Evolutionary conservation across 2,329 filamentous ascomycete species (phyloP).

Genomic region (Alternaria tenuissima): DNA sequence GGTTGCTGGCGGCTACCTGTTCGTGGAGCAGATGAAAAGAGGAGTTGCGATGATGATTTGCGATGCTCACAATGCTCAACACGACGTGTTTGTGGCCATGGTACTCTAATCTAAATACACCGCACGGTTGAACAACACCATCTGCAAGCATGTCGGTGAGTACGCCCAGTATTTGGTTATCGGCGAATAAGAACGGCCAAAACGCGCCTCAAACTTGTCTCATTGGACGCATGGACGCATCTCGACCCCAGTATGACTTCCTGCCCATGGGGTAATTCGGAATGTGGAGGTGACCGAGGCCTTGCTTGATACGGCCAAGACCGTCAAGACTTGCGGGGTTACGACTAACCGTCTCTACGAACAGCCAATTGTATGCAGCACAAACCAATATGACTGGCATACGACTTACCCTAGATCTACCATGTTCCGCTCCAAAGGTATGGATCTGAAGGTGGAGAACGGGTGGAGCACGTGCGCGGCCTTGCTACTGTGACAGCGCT

Average conservation of each 20-base stretch:
- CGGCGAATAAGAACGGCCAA: not conserved
- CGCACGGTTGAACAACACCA: not conserved
- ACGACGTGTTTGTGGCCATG: not conserved
- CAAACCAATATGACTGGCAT: not conserved
- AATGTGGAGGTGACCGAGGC: constrained; percentile 22
- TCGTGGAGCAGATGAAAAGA: not conserved
- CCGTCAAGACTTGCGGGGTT: constrained; percentile 11
- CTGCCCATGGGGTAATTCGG: constrained; percentile 25
- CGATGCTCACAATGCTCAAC: not conserved
- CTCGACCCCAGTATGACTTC: constrained; percentile 8
- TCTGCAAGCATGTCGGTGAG: not conserved
- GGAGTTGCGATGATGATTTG: not conserved
- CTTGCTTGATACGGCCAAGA: constrained; percentile 6
- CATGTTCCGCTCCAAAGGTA: not conserved
- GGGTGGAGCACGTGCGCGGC: not conserved
- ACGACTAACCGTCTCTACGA: not conserved
- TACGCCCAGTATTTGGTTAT: not conserved
- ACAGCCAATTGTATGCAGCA: not conserved
- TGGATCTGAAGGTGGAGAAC: not conserved
- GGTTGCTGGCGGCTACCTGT: not conserved
- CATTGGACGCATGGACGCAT: constrained; percentile 15
- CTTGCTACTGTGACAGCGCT: not conserved
- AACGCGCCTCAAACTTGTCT: not conserved
- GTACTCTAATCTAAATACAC: constrained; percentile 12
- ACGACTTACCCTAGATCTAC: not conserved